Conservation (phyloP, 805 yeast genomes). For the Cyberlindnera petersonii region DNA sequence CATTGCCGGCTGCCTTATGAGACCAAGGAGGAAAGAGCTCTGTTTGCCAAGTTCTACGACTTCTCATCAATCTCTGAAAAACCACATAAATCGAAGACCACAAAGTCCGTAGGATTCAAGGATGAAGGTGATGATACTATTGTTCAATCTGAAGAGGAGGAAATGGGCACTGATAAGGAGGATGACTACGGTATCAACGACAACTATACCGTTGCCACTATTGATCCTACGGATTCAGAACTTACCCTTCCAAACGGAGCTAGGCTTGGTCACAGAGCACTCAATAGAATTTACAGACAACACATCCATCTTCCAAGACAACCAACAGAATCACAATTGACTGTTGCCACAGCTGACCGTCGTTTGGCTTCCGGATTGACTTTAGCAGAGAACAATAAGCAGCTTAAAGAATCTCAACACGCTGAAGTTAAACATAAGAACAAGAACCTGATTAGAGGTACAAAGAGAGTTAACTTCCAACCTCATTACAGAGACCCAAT, state of each 20-base stretch:
- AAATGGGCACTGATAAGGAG: slow-evolving; percentile 22
- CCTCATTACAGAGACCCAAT: slow-evolving; percentile 78
- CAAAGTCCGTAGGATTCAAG: slow-evolving; percentile 31
- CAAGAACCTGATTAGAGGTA: slow-evolving; percentile 44
- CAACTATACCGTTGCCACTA: too few relatives aligned
- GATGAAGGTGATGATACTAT: slow-evolving; percentile 31
- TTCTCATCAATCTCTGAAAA: slow-evolving; percentile 60
- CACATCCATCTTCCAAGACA: slow-evolving; percentile 42
- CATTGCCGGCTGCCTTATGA: slow-evolving; percentile 92
- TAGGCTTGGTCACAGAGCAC: slow-evolving; percentile 76
- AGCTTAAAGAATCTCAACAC: too few relatives aligned
- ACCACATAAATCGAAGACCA: slow-evolving; percentile 23
- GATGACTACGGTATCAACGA: slow-evolving; percentile 29
- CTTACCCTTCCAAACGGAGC: slow-evolving; percentile 74
- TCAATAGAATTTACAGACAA: slow-evolving; percentile 70
- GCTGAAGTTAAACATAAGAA: slow-evolving; percentile 41
- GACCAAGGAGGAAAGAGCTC: slow-evolving; percentile 66
- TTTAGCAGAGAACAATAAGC: slow-evolving; percentile 53
- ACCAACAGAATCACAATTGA: slow-evolving; percentile 60
- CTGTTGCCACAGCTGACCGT: slow-evolving; percentile 74
- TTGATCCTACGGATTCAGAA: too few relatives aligned
- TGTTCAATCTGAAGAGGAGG: slow-evolving; percentile 4
- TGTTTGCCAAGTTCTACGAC: slow-evolving; percentile 79
- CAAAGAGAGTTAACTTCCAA: slow-evolving; percentile 75
- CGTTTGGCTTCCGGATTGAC: slow-evolving; percentile 60